Percentiles rank a stretch among this genome's conserved stretches.
Conservation (phyloP, 2,329 filamentous ascomycete species). For the Aaosphaeria pasadenensis region DNA sequence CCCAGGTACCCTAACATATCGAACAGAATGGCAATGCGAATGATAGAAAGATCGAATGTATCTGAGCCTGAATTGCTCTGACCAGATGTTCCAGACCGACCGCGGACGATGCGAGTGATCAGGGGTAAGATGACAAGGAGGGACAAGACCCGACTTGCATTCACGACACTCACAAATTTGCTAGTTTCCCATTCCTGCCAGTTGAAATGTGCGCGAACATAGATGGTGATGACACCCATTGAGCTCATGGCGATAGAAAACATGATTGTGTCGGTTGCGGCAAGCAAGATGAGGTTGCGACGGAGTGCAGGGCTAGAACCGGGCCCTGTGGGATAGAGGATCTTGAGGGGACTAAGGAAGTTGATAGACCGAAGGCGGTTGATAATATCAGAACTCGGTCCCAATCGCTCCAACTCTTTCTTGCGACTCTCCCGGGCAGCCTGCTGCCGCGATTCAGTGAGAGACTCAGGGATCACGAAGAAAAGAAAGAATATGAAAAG, state of each 20-base stretch:
- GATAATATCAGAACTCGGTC: constrained; percentile 42
- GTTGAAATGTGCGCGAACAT: constrained; percentile 73
- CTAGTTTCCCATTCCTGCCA: constrained; percentile 83
- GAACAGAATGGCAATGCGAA: constrained; percentile 71
- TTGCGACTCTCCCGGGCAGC: constrained; percentile 67
- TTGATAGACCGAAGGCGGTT: constrained; percentile 53
- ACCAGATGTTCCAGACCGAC: constrained; percentile 37
- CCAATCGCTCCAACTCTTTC: constrained; percentile 35
- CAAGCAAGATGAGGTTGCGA: constrained; percentile 78
- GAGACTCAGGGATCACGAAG: constrained; percentile 77
- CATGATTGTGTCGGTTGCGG: constrained; percentile 75
- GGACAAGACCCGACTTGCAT: constrained; percentile 69
- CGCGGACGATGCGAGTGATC: constrained; percentile 73
- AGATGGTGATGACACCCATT: constrained; percentile 78
- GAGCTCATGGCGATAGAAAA: constrained; percentile 80
- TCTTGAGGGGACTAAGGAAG: constrained; percentile 71
- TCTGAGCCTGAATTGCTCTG: constrained; percentile 64
- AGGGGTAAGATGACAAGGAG: constrained; percentile 74
- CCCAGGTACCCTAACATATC: constrained; percentile 75
- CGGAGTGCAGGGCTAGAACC: constrained; percentile 62
- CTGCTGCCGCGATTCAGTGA: constrained; percentile 69
- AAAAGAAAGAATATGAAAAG: constrained; percentile 71
- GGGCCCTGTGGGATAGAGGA: constrained; percentile 70
- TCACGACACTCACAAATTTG: constrained; percentile 77
- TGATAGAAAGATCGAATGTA: constrained; percentile 70